phyloP scores from a whole-genome alignment of 2,329 filamentous ascomycete genomes.

The Ophiocordyceps camponoti-rufipedis region DNA sequence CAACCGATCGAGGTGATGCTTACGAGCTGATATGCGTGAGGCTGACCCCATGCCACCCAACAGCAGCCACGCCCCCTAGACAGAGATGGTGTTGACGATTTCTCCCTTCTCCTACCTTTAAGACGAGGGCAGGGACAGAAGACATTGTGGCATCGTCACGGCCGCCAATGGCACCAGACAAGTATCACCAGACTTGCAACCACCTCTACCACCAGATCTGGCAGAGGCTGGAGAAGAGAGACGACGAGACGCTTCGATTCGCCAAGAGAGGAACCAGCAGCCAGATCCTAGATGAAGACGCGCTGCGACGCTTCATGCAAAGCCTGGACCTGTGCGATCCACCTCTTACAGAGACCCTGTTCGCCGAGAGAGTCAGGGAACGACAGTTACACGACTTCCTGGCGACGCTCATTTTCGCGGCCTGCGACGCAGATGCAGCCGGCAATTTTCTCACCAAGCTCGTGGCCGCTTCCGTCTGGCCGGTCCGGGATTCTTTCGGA shows the following conservation, averaged over 20 bases:
- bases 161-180: neutral
- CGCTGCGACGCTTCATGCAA: neutral
- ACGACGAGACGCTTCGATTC: neutral
- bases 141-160: no score
- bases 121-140: neutral
- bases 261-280: neutral
- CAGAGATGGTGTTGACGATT: no score
- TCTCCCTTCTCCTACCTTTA: neutral
- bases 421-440: neutral
- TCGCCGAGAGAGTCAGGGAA: neutral
- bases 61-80: neutral
- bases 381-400: neutral
- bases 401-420: neutral
- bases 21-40: neutral
- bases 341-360: neutral
- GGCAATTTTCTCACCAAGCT: neutral
- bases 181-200: neutral
- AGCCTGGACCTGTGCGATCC: neutral
- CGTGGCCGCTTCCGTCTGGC: neutral
- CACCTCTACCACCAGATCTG: neutral
- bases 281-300: neutral
- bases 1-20: neutral
- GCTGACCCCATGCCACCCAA: neutral
- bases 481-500: neutral
- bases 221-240: neutral